Base-by-base conservation (phyloP, 352 stramenopile genomes). In the Globisporangium splendens region DNA sequence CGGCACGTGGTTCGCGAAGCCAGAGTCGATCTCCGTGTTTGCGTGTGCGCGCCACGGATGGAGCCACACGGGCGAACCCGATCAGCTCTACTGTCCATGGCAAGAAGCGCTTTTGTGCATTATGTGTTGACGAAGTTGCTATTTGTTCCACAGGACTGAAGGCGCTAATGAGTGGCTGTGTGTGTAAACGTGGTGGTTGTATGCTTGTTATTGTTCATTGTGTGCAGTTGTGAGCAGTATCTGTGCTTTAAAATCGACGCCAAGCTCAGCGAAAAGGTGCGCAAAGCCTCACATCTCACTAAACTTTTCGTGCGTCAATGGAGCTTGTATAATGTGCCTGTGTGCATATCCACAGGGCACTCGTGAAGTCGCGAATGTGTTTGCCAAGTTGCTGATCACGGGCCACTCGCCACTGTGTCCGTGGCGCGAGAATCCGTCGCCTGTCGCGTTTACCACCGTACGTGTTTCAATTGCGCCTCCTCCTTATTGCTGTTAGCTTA, bases 1-100 rank as follows among this genome's bases (percentile, higher is more conserved):
- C 46, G 74, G 50, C 39, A 78, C 65, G 41, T 90, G 80, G 80
- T 87, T 87, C 33, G 80, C 75, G 17, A 90, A 90, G 46, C 80
- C 77, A 31, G 62, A 65, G 1, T 28, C 35, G 15, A 79, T 90
- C 55, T 73, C 52, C 31, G 64, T 63, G 11, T 73, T 88, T 21
- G 68, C 61, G 33, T 84, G 76, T 44, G 73, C 77, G 53, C 77
- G 76, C 28, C 56, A 77, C 56, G 80, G 80, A 14, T 90, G 77
- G 77, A 55, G 35, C 18, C 86, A 90, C 58, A 70, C 62, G 6
- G 11, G 15, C 11, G 57, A 54, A 20, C 41, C 61, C 7, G 77
- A 90, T 50, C 56, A 79, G 57, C 65, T 90, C 33, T 47, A 64
- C 33, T 90, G 79, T 50, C 39, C 47, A 31, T 74, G 68, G 65